Percentiles rank a stretch among this genome's conserved stretches.
Evolutionary conservation across 495 filamentous ascomycete genomes (phyloP).

Genomic region (Cairneyella variabilis): DNA sequence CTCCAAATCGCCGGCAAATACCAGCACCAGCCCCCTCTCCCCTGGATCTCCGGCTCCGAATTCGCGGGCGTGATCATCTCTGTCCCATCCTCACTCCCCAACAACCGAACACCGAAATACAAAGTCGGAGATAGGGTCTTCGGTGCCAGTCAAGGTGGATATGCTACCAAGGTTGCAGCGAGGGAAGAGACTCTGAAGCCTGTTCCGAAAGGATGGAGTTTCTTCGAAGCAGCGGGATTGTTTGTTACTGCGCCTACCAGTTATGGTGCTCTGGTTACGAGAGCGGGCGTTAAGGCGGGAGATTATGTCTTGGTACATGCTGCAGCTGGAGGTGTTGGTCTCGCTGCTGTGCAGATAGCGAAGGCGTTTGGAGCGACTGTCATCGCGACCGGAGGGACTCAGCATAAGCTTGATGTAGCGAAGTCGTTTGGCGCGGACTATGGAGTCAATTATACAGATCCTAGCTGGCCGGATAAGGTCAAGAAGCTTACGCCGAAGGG

Average conservation of each 20-base stretch:
- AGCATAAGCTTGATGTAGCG: conserved; percentile 75
- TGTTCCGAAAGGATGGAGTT: conserved; percentile 76
- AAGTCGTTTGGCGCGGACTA: conserved; percentile 79
- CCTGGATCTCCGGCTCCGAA: conserved; percentile 84
- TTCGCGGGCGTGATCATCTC: conserved; percentile 77
- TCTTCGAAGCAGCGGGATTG: conserved; percentile 79
- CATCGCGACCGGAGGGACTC: conserved; percentile 79
- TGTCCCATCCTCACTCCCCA: conserved; percentile 45
- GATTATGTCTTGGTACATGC: conserved; percentile 92
- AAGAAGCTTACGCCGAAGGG: conserved; percentile 68
- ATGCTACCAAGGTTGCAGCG: conserved; percentile 70
- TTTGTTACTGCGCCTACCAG: conserved; percentile 91
- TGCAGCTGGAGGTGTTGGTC: conserved; percentile 85
- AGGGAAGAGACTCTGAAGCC: conserved; percentile 64
- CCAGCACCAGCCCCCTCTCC: conserved; percentile 62
- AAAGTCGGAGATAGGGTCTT: conserved; percentile 80
- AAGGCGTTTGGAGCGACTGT: conserved; percentile 89
- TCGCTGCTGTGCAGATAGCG: conserved; percentile 90
- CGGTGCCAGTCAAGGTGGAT: conserved; percentile 81
- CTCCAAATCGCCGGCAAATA: conserved; percentile 38
- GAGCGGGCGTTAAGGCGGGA: conserved; percentile 70
- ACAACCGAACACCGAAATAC: conserved; percentile 46
- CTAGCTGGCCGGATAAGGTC: conserved; percentile 73
- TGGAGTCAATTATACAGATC: conserved; percentile 67
- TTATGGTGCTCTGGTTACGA: conserved; percentile 76